Evolutionary conservation across 768 basidiomycete genomes (phyloP).

Genomic region (Pluteus cervinus): DNA sequence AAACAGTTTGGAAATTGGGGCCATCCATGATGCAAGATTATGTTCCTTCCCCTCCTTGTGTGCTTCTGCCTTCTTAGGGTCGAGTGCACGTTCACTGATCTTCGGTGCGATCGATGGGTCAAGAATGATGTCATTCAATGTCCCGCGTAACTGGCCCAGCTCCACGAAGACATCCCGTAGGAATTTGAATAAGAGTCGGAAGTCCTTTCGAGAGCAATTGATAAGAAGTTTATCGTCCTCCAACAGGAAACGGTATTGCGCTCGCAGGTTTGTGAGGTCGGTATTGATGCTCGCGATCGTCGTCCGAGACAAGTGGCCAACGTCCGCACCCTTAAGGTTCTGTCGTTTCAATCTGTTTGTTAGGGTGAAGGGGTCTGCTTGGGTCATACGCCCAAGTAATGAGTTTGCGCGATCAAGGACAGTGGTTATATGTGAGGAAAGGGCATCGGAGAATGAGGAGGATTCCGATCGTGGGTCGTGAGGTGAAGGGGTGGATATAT

Average conservation of each 20-base stretch:
- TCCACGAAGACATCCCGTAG: slow-evolving; percentile 82
- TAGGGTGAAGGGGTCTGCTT: slow-evolving; percentile 82
- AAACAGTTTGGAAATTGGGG: slow-evolving; percentile 81
- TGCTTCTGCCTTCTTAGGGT: slow-evolving; percentile 45
- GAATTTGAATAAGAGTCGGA: slow-evolving; percentile 76
- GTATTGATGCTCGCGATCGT: slow-evolving; percentile 71
- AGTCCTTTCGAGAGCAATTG: slow-evolving; percentile 69
- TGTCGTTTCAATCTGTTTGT: slow-evolving; percentile 90
- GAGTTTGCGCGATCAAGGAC: slow-evolving; percentile 59
- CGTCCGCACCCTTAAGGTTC: slow-evolving; percentile 77
- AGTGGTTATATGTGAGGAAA: slow-evolving; percentile 48
- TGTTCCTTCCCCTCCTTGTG: slow-evolving; percentile 30
- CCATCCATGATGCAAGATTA: slow-evolving; percentile 62
- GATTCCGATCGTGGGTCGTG: slow-evolving; percentile 68
- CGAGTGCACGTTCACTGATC: slow-evolving; percentile 66
- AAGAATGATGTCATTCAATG: slow-evolving; percentile 85
- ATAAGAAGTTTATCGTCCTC: slow-evolving; percentile 69
- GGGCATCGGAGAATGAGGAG: slow-evolving; percentile 55
- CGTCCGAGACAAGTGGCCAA: slow-evolving; percentile 78
- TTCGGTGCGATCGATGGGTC: slow-evolving; percentile 73
- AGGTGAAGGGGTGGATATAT: slow-evolving; percentile 36
- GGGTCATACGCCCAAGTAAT: slow-evolving; percentile 49
- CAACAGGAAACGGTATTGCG: slow-evolving; percentile 64
- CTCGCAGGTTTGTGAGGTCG: slow-evolving; percentile 65
- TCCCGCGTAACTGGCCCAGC: slow-evolving; percentile 72